phyloP scores from a whole-genome alignment of 2,329 filamentous ascomycete species.

The Colletotrichum theobromicola region DNA sequence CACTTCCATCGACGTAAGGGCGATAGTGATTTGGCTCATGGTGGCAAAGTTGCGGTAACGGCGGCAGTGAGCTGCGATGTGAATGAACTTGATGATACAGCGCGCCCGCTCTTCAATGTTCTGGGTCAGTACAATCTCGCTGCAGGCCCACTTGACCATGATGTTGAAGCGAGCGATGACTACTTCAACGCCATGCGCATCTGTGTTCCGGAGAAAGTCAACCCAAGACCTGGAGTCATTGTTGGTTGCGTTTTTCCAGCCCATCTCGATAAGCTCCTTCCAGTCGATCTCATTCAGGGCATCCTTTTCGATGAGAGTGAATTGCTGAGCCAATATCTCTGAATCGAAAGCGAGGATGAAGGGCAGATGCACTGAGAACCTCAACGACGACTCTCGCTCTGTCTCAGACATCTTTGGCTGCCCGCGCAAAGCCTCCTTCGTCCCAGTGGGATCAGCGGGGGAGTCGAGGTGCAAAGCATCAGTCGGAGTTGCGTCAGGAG shows the following conservation, averaged over 20 bases:
- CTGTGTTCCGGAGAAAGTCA: constrained; percentile 75
- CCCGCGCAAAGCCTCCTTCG: constrained; percentile 40
- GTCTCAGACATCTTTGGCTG: constrained; percentile 34
- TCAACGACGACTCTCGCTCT: constrained; percentile 32
- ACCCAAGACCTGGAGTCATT: constrained; percentile 79
- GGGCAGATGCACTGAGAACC: constrained; percentile 68
- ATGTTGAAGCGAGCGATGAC: constrained; percentile 88
- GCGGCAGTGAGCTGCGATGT: constrained; percentile 79
- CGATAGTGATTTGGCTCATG: constrained; percentile 80
- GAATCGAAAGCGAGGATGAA: constrained; percentile 85
- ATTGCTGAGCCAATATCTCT: constrained; percentile 79
- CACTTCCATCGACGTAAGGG: constrained; percentile 76
- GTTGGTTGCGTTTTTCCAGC: constrained; percentile 74
- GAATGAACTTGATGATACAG: constrained; percentile 81
- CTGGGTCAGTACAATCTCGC: constrained; percentile 78
- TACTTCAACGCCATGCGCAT: constrained; percentile 79
- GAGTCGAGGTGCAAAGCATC: constrained; percentile 40
- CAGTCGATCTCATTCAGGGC: constrained; percentile 86
- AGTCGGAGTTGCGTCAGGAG: constrained; percentile 55
- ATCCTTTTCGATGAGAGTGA: constrained; percentile 86
- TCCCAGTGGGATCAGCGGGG: constrained; percentile 34
- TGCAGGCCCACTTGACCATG: constrained; percentile 86
- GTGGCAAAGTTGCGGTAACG: constrained; percentile 83
- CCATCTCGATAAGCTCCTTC: constrained; percentile 85
- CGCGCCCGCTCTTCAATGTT: constrained; percentile 74